Evolutionary conservation across 192 early-diverging fungal genomes (phyloP), one percentile per base, ranked within the genome.

Genomic region (Globomyces pollinis-pini): DNA sequence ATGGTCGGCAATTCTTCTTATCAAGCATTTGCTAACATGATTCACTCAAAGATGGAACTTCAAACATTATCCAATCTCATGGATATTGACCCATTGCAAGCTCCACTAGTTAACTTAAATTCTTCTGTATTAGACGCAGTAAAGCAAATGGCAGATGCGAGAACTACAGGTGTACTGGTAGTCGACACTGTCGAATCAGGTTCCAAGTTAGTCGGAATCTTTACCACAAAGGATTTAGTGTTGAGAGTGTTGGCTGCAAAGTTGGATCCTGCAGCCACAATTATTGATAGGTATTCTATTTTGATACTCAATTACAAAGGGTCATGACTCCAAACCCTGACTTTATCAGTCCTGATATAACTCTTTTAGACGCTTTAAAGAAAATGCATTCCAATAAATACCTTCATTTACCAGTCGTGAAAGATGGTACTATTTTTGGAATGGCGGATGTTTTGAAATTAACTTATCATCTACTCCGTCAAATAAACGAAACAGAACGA

Each of bases 261-360:
- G n/a, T 72, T 96, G 45, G 86, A 91, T 63, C 91, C 96, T 54
- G 78, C 76, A 44, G 90, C 84, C 24, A 95, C 92, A 62, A 84
- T 86, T 41, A 93, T 99, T 33, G 89, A 94, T 26, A 86, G 93
- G 44, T 65, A 94, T 96, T 11, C 95, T 96, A 93, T 68, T 71
- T 50, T 13, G 26, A 29, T 33, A 2, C 4, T 3, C n/a, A n/a
- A n/a, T n/a, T n/a, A n/a, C n/a, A n/a, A n/a, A 29, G 28, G 26
- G 35, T 65, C 1, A 35, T 71, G 71, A 79, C 77, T 1, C 72
- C 72, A 4, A 68, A 74, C 45, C 77, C 77, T 3, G 71, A 79
- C 45, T 72, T 49, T n/a, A 68, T 70, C 2, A 29, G 44, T 34
- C 36, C 64, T 1, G 64, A 65, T n/a, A 71, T 68, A 1, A 59